Conservation (phyloP, 2,329 filamentous ascomycete genomes). For the Aureobasidium sp. region DNA sequence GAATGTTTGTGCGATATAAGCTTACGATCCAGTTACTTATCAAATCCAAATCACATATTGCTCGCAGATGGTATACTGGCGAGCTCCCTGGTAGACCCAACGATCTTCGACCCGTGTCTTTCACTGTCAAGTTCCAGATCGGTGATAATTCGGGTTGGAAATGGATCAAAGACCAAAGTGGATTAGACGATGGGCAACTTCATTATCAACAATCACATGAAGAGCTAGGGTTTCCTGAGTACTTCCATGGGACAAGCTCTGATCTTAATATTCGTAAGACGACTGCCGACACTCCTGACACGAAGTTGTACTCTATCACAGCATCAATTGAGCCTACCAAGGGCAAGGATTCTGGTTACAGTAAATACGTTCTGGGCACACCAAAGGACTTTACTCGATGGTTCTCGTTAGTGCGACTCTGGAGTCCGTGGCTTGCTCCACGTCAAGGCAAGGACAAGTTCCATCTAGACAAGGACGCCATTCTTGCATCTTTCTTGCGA, state of each 20-base stretch:
- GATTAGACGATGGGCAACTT: conserved; percentile 56
- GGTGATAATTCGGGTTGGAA: conserved; percentile 52
- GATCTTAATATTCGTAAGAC: conserved; percentile 49
- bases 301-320: conserved; percentile 63
- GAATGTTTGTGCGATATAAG: conserved; percentile 8
- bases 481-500: conserved; percentile 72
- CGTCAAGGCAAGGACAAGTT: conserved; percentile 67
- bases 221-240: conserved; percentile 42
- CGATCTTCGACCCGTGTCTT: conserved; percentile 48
- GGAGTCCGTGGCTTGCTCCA: conserved; percentile 82
- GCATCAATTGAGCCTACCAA: conserved; percentile 49
- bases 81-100: conserved; percentile 39
- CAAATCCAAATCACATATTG: conserved; percentile 15
- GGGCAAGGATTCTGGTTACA: conserved; percentile 52
- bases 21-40: conserved; percentile 10
- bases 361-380: conserved; percentile 52
- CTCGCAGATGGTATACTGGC: conserved; percentile 49
- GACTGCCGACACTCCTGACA: conserved; percentile 60
- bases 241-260: conserved; percentile 53
- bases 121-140: conserved; percentile 65
- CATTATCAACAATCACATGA: conserved; percentile 42
- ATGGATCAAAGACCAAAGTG: conserved; percentile 62
- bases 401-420: conserved; percentile 74
- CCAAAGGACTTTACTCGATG: conserved; percentile 63
- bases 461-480: conserved; percentile 65